Evolutionary conservation across 2,329 filamentous ascomycete genomes (phyloP), one percentile per base, ranked within the genome.

Genomic region (Phaeophleospora eucalypticola): DNA sequence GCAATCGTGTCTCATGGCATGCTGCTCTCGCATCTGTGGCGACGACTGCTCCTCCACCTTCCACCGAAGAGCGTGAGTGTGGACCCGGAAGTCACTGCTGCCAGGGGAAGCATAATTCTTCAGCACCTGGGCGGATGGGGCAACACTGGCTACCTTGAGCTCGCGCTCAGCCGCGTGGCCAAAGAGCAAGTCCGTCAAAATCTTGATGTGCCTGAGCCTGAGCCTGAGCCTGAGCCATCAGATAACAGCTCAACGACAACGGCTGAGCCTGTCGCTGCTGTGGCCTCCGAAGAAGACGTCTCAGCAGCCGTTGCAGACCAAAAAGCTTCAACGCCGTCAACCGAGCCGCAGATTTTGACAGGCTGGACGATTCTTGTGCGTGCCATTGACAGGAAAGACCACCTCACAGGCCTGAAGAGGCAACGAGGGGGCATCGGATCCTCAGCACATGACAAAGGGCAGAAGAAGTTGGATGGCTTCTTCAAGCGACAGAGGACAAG

Each of bases 341-440:
- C 3, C 6, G 27, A 24, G 27, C 33, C 21, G n/a, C 20, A 36
- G 17, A 43, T 64, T 3, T 48, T 68, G 6, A 27, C 53, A 15
- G 66, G 67, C n/a, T 76, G 72, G 70, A 69, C 64, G 12, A 71
- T 76, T 15, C 65, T 72, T 6, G 74, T 94, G 20, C 65, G 79
- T 37, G 72, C 72, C 4, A 75, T 89, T 53, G 91, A 95, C 63
- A 79, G 78, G 51, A 77, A 79, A 49, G 77, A 80, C 3, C 90
- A 96, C 67, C 77, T 95, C 2, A 68, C 72, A 36, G 81, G 83
- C 20, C 71, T 95, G 48, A 90, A 84, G 65, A 86, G 88, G 66
- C 91, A 88, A 7, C 75, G 84, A 18, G 87, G 88, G 21, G 89
- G 89, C 3, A 86, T 95, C 46, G 89, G 89, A 45, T 93, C 85